Evolutionary conservation across 1,139 yeast genomes (phyloP).

Genomic region (Wickerhamomyces sp.): DNA sequence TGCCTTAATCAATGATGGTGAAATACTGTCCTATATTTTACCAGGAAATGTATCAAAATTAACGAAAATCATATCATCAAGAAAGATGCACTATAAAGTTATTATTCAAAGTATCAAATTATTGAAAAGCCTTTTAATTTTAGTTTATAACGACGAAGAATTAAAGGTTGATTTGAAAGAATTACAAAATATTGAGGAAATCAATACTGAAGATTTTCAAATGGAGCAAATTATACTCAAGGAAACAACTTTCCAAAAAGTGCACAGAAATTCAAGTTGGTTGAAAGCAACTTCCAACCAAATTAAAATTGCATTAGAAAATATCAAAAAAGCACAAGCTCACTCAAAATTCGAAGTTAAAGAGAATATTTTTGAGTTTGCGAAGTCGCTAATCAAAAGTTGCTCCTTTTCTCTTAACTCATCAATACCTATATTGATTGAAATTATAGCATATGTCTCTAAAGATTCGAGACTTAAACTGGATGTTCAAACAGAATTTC

Average conservation of each 20-base stretch:
- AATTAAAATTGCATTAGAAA: conserved; percentile 30
- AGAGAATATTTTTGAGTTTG: conserved; percentile 28
- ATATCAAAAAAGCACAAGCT: conserved; percentile 19
- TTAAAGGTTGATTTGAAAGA: conserved; percentile 23
- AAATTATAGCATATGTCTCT: conserved; percentile 17
- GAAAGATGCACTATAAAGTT: conserved; percentile 38
- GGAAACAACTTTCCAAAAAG: conserved; percentile 19
- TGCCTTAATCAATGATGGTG: conserved; percentile 40
- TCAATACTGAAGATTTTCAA: conserved; percentile 10
- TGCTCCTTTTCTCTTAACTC: conserved; percentile 32
- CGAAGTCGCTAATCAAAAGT: conserved; percentile 24
- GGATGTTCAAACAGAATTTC: conserved; percentile 1
- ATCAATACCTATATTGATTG: conserved; percentile 29
- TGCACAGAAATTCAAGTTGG: conserved; percentile 57
- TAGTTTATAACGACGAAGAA: conserved; percentile 40
- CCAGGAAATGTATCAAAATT: conserved; percentile 55
- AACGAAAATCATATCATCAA: conserved; percentile 36
- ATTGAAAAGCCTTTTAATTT: conserved; percentile 29
- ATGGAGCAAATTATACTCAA: conserved; percentile 18
- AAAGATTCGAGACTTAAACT: conserved; percentile 10
- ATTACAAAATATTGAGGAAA: conserved; percentile 12
- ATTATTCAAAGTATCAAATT: conserved; percentile 30
- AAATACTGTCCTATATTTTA: conserved; percentile 44
- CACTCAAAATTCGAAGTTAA: conserved; percentile 31
- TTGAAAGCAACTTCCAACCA: conserved; percentile 59